phyloP scores from a whole-genome alignment of 2,329 filamentous ascomycete species.

The Fusarium ramigenum region DNA sequence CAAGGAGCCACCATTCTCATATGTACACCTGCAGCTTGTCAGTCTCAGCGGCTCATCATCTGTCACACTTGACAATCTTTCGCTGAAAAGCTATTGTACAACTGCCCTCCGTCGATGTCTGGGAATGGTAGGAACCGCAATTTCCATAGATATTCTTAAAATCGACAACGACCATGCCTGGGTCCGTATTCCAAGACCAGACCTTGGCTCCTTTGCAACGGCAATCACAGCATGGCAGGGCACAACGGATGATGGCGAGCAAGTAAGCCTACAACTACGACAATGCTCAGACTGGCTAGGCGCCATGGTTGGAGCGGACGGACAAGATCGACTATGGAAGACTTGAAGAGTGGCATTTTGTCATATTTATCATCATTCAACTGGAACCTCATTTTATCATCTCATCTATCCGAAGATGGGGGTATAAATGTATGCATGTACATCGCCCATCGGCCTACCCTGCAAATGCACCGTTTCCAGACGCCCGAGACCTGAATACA shows the following conservation, averaged over 20 bases:
- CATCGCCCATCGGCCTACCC: conserved; percentile 38
- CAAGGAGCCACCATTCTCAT: conserved; percentile 62
- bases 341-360: conserved; percentile 45
- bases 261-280: conserved; percentile 62
- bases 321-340: conserved; percentile 58
- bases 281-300: conserved; percentile 73
- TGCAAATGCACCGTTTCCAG: conserved; percentile 43
- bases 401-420: conserved; percentile 35
- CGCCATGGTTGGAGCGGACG: conserved; percentile 61
- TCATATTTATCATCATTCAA: conserved; percentile 25
- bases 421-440: conserved; percentile 43
- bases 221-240: conserved; percentile 74
- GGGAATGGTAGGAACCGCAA: conserved; percentile 72
- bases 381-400: conserved; percentile 31
- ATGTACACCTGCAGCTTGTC: conserved; percentile 63
- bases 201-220: conserved; percentile 68
- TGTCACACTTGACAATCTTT: conserved; percentile 66
- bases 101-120: conserved; percentile 74
- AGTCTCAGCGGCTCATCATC: conserved; percentile 35
- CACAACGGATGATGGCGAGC: conserved; percentile 51
- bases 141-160: conserved; percentile 76
- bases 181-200: conserved; percentile 70
- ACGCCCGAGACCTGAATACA: conserved; percentile 39
- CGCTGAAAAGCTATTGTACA: conserved; percentile 69
- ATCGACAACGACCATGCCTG: conserved; percentile 65